phyloP scores from a whole-genome alignment of 257 asterid genomes.

The Verbascum thapsus region DNA sequence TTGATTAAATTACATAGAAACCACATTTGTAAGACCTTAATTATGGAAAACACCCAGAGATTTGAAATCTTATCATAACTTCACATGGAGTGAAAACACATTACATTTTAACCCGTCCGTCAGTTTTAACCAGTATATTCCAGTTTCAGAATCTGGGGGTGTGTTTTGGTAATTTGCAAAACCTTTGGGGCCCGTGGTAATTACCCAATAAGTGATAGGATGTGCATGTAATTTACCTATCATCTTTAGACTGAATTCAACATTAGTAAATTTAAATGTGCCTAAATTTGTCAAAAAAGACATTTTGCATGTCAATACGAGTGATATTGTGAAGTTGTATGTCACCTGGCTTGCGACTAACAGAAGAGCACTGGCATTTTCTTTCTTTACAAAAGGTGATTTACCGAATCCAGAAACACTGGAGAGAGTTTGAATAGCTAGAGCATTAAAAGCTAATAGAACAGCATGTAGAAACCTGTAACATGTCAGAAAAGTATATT shows the following conservation, averaged over 20 bases:
- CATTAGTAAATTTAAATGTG: not conserved
- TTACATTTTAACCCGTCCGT: no score
- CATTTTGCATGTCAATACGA: not conserved
- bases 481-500: conserved; percentile 24
- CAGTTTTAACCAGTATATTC: no score
- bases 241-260: not conserved
- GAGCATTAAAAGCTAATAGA: conserved; percentile 67
- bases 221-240: no score
- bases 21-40: no score
- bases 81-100: no score
- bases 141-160: no score
- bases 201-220: no score
- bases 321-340: not conserved
- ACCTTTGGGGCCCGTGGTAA: no score
- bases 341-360: conserved; percentile 92
- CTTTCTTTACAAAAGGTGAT: conserved; percentile 70
- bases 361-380: conserved; percentile 71
- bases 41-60: no score
- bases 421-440: conserved; percentile 50
- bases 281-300: not conserved
- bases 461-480: conserved; percentile 75
- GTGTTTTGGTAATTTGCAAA: no score
- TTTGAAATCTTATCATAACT: no score
- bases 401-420: conserved; percentile 54
- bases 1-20: not conserved